Conservation (phyloP, 257 asterid species). For the Solanum etuberosum region DNA sequence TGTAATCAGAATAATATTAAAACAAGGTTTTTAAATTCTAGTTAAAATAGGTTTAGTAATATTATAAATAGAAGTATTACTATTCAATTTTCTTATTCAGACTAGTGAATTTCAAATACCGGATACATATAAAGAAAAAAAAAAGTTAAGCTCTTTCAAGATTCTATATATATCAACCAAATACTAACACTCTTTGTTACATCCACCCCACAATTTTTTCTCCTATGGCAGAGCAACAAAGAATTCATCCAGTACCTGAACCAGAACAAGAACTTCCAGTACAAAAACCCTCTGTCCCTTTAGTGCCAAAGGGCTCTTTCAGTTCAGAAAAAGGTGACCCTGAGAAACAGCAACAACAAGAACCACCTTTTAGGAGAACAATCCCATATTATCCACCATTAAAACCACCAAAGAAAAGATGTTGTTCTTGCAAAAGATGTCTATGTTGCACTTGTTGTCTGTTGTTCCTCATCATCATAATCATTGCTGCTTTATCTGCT, state of each 20-base stretch:
- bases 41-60: background rate
- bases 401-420: conserved; percentile 43
- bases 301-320: conserved; percentile 40
- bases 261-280: conserved; percentile 21
- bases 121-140: background rate
- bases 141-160: background rate
- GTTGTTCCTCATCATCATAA: conserved; percentile 20
- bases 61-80: background rate
- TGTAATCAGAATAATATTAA: background rate
- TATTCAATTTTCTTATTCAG: too few species aligned
- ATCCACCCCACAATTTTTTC: background rate
- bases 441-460: conserved; percentile 61
- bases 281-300: conserved; percentile 45
- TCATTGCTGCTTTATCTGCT: conserved; percentile 49
- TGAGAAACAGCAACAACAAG: conserved; percentile 7
- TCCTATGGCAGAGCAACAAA: conserved; percentile 66
- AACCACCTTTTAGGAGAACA: background rate
- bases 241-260: conserved; percentile 61
- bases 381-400: conserved; percentile 7
- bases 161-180: background rate
- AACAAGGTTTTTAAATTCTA: background rate
- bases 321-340: conserved; percentile 83
- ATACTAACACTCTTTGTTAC: background rate
- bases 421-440: conserved; percentile 49
- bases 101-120: fast-evolving